Evolutionary conservation across 129 eudicot species (phyloP), one percentile per base, ranked within the genome.

Genomic region (Cynara cardunculus): DNA sequence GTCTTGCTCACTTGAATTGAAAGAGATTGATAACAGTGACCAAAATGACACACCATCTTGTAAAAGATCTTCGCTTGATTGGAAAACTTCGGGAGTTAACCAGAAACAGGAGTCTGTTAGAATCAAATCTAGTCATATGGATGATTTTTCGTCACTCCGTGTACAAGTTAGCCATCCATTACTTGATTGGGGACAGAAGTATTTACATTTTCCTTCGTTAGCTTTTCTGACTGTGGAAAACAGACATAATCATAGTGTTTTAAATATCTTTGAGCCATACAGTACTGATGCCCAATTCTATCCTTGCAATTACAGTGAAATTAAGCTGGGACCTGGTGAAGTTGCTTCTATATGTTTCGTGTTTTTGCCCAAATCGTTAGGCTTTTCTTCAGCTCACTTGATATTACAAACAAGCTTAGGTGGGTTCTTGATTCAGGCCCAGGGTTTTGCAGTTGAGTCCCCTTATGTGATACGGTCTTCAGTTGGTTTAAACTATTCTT

Each of bases 371-470:
- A 80, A 83, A 75, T 35, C 32, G 68, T 76, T 95, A 78, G 99
- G 99, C 39, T 77, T 81, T 68, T 89, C 97, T 66, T 89, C 93
- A 1, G 91, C 88, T 46, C 91, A 92, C 59, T 44, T 95, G 31
- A 78, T 95, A 59, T 56, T 95, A 78, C 99, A 92, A 86, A 92
- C 99, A n/a, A 90, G 89, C 80, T 87, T 74, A 13, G 99, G 97
- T 75, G 99, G 97, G 73, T 95, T 95, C 81, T 62, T 95, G 85
- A 81, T 95, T 56, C 88, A 77, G 34, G 94, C 91, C 39, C 87
- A 82, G 64, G 99, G 99, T 32, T 83, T 82, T 81, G 91, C 89
- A 13, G 73, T 87, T 67, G 89, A 95, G 72, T 87, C 99, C 11
- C 97, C 96, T 30, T 89, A 92, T 72, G 69, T 80, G 68, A 69